Percentiles rank a stretch among this genome's conserved stretches.
Evolutionary conservation across 768 basidiomycete genomes (phyloP).

Genomic region (Amanita molliuscula): DNA sequence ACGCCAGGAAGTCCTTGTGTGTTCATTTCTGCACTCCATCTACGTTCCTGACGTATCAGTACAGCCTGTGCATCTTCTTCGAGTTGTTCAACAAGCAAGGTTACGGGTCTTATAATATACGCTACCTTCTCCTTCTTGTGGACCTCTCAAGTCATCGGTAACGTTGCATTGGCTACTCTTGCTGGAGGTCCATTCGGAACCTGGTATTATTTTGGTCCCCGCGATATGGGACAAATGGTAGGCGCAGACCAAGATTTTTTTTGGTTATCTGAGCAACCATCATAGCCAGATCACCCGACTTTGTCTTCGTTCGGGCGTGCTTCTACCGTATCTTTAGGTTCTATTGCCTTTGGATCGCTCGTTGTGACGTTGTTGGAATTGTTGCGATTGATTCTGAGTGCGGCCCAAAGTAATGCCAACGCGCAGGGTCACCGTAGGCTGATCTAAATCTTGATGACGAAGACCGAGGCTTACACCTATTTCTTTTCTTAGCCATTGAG

Average conservation of each 20-base stretch:
- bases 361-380: slow-evolving; percentile 76
- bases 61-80: slow-evolving; percentile 27
- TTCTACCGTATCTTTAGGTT: slow-evolving; percentile 71
- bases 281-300: slow-evolving; percentile 61
- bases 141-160: slow-evolving; percentile 76
- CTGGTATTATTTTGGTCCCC: slow-evolving; percentile 84
- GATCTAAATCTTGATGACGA: slow-evolving; percentile 15
- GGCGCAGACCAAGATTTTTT: slow-evolving; percentile 8
- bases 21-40: slow-evolving; percentile 12
- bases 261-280: not conserved
- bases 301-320: slow-evolving; percentile 62
- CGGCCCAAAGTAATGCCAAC: slow-evolving; percentile 46
- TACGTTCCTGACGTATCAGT: slow-evolving; percentile 16
- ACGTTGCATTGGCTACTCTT: slow-evolving; percentile 69
- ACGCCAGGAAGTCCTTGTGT: slow-evolving; percentile 67
- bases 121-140: slow-evolving; percentile 78
- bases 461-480: not conserved
- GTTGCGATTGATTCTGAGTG: slow-evolving; percentile 48
- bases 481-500: slow-evolving; percentile 43
- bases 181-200: slow-evolving; percentile 71
- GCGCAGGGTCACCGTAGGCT: slow-evolving; percentile 51
- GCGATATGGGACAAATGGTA: slow-evolving; percentile 54
- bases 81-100: slow-evolving; percentile 60
- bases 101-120: slow-evolving; percentile 71
- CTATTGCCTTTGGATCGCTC: slow-evolving; percentile 77